phyloP scores from a whole-genome alignment of 768 basidiomycete genomes.

The Strobilomyces echinocephalus region DNA sequence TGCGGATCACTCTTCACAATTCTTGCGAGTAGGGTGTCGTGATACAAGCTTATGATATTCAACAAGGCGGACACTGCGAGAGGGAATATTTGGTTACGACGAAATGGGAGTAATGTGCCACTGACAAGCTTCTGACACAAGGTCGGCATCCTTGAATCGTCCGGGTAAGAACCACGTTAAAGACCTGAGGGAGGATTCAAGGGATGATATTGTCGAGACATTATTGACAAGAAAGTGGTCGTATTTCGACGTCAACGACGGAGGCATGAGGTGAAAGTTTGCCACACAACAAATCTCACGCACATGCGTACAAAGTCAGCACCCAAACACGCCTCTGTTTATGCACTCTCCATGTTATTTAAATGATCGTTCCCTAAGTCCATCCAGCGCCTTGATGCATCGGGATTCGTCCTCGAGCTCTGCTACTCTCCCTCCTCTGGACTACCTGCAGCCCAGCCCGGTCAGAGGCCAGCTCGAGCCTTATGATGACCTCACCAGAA shows the following conservation, averaged over 20 bases:
- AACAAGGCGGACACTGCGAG: constrained; percentile 76
- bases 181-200: constrained; percentile 85
- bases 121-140: constrained; percentile 92
- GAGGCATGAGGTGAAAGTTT: constrained; percentile 24
- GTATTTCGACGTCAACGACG: constrained; percentile 64
- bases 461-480: constrained; percentile 74
- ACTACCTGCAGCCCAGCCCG: constrained; percentile 59
- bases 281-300: constrained; percentile 7
- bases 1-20: constrained; percentile 61
- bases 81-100: constrained; percentile 12
- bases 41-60: constrained; percentile 88
- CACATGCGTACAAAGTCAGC: constrained; percentile 28
- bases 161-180: constrained; percentile 95
- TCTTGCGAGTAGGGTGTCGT: constrained; percentile 83
- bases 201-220: constrained; percentile 75
- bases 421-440: constrained; percentile 33
- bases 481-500: constrained; percentile 44
- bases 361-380: constrained; percentile 1
- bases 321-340: constrained; percentile 17
- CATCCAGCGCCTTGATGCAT: constrained; percentile 18
- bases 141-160: constrained; percentile 94
- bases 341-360: constrained; percentile 8
- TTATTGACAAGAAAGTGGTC: constrained; percentile 82
- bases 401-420: constrained; percentile 23
- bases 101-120: constrained; percentile 25